phyloP scores from a whole-genome alignment of 2,329 filamentous ascomycete species.

The Beauveria scarabaeidicola region DNA sequence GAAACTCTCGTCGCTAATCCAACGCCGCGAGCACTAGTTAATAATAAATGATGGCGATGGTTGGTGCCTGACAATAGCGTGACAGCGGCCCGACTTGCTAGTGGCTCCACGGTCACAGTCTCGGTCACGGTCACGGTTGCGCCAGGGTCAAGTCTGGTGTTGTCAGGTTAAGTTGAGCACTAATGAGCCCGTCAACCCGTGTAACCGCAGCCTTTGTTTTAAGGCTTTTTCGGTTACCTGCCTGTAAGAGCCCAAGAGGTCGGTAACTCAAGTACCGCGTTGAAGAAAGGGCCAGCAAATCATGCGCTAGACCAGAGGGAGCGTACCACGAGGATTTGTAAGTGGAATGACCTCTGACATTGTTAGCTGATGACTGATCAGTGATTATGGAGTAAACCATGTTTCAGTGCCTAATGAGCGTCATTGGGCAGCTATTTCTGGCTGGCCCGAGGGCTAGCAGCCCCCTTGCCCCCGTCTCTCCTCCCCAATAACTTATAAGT shows the following conservation, averaged over 20 bases:
- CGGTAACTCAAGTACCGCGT: not conserved
- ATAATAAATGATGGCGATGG: no score
- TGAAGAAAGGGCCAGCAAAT: not conserved
- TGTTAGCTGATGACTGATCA: not conserved
- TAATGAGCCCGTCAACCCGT: not conserved
- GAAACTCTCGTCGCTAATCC: not conserved
- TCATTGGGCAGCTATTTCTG: slow-evolving; percentile 8
- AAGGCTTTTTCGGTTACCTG: not conserved
- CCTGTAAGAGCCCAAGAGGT: not conserved
- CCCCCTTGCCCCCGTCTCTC: no score
- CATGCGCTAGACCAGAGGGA: not conserved
- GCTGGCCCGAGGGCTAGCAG: not conserved
- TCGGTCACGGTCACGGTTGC: no score
- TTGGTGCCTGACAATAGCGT: slow-evolving; percentile 9
- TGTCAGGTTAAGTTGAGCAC: not conserved
- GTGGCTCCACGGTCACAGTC: slow-evolving; percentile 3
- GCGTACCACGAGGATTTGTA: not conserved
- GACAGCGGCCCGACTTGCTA: slow-evolving; percentile 11
- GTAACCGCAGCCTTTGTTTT: not conserved
- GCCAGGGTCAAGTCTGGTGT: not conserved
- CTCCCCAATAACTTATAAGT: no score
- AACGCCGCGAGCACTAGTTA: not conserved
- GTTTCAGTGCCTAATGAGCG: slow-evolving; percentile 6
- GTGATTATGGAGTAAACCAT: not conserved
- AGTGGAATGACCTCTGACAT: not conserved